phyloP scores from a whole-genome alignment of 805 yeast species.

The Blastobotrys mokoenaii region DNA sequence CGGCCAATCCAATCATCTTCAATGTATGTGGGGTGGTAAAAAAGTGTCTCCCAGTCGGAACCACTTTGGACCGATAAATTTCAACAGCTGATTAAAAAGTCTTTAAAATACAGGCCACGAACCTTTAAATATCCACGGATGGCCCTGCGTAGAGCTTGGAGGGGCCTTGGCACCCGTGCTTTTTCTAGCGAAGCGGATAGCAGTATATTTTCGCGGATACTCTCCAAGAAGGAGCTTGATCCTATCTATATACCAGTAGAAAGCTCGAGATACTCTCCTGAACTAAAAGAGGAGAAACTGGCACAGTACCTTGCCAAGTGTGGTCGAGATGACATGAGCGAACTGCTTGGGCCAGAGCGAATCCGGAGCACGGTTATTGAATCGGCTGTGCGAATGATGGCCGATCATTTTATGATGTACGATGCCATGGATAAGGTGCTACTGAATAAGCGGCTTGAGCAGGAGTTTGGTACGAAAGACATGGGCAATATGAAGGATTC shows the following conservation, averaged over 20 bases:
- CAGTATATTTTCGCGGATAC: no score
- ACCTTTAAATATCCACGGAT: no score
- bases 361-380: slow-evolving; percentile 23
- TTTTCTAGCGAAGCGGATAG: no score
- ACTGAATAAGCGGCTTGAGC: slow-evolving; percentile 11
- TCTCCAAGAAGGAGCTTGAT: no score
- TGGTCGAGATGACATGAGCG: slow-evolving; percentile 9
- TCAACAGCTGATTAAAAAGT: no score
- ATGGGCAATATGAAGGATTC: not conserved
- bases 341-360: slow-evolving; percentile 20
- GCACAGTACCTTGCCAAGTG: not conserved
- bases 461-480: slow-evolving; percentile 9
- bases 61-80: no score
- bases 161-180: no score
- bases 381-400: slow-evolving; percentile 25
- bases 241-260: no score
- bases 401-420: slow-evolving; percentile 24
- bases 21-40: not conserved
- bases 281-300: not conserved
- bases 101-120: no score
- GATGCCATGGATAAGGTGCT: slow-evolving; percentile 22
- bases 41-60: not conserved
- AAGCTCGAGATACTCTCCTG: no score
- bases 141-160: no score
- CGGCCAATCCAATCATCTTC: slow-evolving; percentile 26